Evolutionary conservation across 2,329 filamentous ascomycete species (phyloP), one percentile per base, ranked within the genome.

Genomic region (Aspergillus fumigatiaffinis): DNA sequence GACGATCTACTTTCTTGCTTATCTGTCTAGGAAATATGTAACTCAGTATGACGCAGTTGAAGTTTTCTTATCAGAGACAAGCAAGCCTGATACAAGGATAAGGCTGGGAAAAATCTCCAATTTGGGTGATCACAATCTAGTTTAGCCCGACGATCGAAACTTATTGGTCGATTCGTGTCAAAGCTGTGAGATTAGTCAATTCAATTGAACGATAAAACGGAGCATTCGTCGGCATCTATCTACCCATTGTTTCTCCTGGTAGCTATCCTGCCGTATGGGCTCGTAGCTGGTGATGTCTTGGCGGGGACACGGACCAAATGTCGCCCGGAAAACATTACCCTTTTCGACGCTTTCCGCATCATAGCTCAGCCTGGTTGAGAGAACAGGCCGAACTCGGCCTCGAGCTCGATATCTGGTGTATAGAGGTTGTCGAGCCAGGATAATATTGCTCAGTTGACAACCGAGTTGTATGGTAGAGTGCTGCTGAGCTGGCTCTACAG

Each of bases 271-370:
- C 29, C 12, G 14, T 14, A 17, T 17, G 14, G 32, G 32, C 32
- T n/a, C 32, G 14, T 38, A 38, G 32, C 32, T 38, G 32, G 32
- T 17, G 12, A 14, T 12, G 32, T 14, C 26, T 17, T 54, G 28
- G 49, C 54, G 9, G 21, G 4, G 4, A 38, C 53, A 56, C 59
- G 56, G 51, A 46, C 59, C 51, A 23, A 47, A 23, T 25, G 10
- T 25, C 9, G 44, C 32, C 44, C 59, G 64, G 65, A 63, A 63
- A 60, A 58, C 51, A 47, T 62, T 65, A 32, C 65, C 63, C 29
- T 35, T 60, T 64, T 41, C 28, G 58, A 60, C 47, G 63, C 67
- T 60, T 41, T 56, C 58, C 53, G 23, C 17, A 52, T 53, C 26
- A 21, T 58, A 54, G 51, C 53, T 54, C 56, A 49, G 54, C 60